These are phyloP conservation scores for Juglanconis oblonga DNA, from an alignment of 2,329 filamentous ascomycete genomes.

Conservation along the genomic window DNA sequence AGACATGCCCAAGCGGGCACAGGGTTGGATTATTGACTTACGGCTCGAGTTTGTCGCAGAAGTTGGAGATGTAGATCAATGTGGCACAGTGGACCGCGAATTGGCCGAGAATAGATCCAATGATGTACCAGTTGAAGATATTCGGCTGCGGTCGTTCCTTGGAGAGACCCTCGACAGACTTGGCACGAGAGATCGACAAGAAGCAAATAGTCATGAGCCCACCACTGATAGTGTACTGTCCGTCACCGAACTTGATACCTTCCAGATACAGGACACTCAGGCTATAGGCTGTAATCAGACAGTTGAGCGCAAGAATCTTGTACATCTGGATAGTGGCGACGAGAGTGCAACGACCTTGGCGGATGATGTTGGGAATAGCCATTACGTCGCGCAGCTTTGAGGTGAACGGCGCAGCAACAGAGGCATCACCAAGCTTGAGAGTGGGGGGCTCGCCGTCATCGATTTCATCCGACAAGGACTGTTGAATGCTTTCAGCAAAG, in stretches of 20 bases:
- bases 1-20: too few species aligned
- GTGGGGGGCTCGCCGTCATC: constrained; percentile 89
- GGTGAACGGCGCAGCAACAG: constrained; percentile 94
- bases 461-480: constrained; percentile 87
- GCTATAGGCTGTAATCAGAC: constrained; percentile 96
- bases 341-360: constrained; percentile 93
- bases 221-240: constrained; percentile 96
- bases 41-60: constrained; percentile 83
- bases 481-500: constrained; percentile 82
- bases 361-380: constrained; percentile 96
- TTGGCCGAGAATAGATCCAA: constrained; percentile 93
- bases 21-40: constrained; percentile 45
- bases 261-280: constrained; percentile 94
- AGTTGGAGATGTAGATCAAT: constrained; percentile 87
- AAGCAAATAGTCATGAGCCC: constrained; percentile 99
- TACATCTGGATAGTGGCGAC: constrained; percentile 99
- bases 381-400: constrained; percentile 97
- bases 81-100: constrained; percentile 95
- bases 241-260: constrained; percentile 98
- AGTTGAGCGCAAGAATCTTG: constrained; percentile 98
- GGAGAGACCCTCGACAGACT: constrained; percentile 89
- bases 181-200: constrained; percentile 95
- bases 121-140: constrained; percentile 99
- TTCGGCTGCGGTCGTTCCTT: constrained; percentile 98
- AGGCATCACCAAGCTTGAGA: constrained; percentile 95